Evolutionary conservation across 306 rosid species (phyloP), one percentile per base, ranked within the genome.

Genomic region (Prunus salicina): DNA sequence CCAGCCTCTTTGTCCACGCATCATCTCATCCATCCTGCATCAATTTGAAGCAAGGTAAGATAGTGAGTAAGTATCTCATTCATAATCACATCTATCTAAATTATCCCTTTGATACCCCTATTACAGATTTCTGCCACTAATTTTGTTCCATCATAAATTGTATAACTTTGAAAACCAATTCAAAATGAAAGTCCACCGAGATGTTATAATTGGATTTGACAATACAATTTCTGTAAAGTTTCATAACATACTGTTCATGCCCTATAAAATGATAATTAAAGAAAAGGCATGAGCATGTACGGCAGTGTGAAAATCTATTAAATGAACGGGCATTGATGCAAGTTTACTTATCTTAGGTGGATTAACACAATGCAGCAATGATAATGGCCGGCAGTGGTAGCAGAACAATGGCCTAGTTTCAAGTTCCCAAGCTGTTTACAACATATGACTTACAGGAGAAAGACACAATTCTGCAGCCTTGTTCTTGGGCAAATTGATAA

Each of bases 11-110:
- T 95, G 97, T 58, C 97, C 96, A 20, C 89, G 80, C 97, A 95
- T 95, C 99, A 95, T 92, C 79, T 92, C 97, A 86, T 92, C 99
- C 97, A 95, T 92, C 87, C 99, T 95, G 89, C 77, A 79, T 56
- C 78, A 78, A 77, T 72, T 50, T 64, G 46, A 82, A 63, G 46
- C 45, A 73, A 45, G 20, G 47, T 53, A 25, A 30, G 64, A 81
- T 50, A 74, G 58, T 32, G 4, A 51, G 76, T 32, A 4, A 51
- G 76, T 53, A 69, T 82, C 78, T 51, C 66, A 78, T 70, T 57
- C 46, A 85, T 67, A 55, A 30, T 65, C 63, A 78, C 9, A 61
- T 74, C 64, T 38, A 43, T 77, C 78, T 57, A 72, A 79, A 72
- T 64, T 71, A 57, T 50, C 28, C 56, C n/a, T 41, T 28, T n/a